These are phyloP conservation scores for Vickermania ingenoplastis DNA, from an alignment of 208 protist genomes.

Conservation along the genomic window DNA sequence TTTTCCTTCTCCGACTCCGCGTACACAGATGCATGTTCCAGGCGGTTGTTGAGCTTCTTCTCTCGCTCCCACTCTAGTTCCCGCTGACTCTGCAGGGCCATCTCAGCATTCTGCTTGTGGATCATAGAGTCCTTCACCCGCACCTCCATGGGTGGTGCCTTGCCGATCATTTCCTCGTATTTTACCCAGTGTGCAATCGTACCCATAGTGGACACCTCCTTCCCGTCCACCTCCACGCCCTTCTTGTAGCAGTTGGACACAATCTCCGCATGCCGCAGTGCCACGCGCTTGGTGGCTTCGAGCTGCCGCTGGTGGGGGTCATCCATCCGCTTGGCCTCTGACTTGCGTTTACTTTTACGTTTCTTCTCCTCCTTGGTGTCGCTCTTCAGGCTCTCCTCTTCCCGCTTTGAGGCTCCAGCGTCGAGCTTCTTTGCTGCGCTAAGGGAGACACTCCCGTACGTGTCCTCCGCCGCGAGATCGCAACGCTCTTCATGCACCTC, in stretches of 20 bases:
- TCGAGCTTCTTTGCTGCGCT: not conserved
- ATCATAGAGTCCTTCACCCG: not conserved
- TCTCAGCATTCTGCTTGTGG: conserved; percentile 1
- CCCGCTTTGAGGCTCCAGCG: not conserved
- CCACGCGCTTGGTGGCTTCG: conserved; percentile 15
- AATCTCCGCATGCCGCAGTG: conserved; percentile 9
- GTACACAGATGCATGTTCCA: not conserved
- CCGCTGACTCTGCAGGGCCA: not conserved
- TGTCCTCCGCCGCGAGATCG: not conserved
- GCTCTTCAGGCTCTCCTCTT: not conserved
- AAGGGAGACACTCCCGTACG: not conserved
- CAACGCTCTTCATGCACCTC: not conserved
- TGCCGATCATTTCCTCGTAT: conserved; percentile 8
- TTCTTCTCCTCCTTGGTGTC: not conserved
- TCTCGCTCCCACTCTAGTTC: conserved; percentile 7
- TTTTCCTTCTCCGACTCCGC: conserved; percentile 2
- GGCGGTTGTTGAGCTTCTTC: conserved; percentile 7
- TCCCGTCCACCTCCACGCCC: conserved; percentile 21
- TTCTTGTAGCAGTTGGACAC: conserved; percentile 15
- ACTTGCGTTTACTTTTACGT: too few relatives aligned
- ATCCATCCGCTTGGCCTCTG: not conserved
- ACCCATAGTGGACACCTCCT: conserved; percentile 8
- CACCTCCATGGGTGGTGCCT: conserved; percentile 7
- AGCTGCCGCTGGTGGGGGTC: conserved; percentile 2
- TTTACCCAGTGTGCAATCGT: conserved; percentile 17